phyloP scores from a whole-genome alignment of 2,329 filamentous ascomycete genomes.

The Fusarium sp. region DNA sequence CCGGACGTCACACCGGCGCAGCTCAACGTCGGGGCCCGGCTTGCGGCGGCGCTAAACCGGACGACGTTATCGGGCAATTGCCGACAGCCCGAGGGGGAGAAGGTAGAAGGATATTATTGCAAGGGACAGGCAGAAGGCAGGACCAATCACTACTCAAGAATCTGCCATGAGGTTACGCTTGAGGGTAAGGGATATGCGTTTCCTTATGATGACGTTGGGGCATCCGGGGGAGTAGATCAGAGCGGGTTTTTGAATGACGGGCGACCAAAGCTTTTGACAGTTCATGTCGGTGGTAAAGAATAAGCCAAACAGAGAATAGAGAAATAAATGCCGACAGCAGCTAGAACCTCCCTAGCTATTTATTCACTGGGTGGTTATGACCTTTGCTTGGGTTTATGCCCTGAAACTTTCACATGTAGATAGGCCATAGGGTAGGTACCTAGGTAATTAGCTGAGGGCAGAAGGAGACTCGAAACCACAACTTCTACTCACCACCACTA shows the following conservation, averaged over 20 bases:
- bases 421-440: background rate
- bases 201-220: slow-evolving; percentile 76
- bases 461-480: too few species aligned
- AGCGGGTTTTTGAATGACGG: slow-evolving; percentile 71
- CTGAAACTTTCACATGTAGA: too few species aligned
- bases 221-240: slow-evolving; percentile 67
- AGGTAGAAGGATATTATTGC: slow-evolving; percentile 64
- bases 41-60: slow-evolving; percentile 81
- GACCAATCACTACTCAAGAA: slow-evolving; percentile 76
- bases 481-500: too few species aligned
- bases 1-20: slow-evolving; percentile 58
- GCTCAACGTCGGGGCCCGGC: slow-evolving; percentile 76
- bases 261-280: slow-evolving; percentile 66
- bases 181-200: slow-evolving; percentile 76
- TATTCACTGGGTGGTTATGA: background rate
- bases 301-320: background rate
- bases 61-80: slow-evolving; percentile 70
- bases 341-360: too few species aligned
- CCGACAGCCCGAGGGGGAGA: slow-evolving; percentile 66
- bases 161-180: slow-evolving; percentile 71
- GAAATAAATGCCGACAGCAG: background rate
- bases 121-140: slow-evolving; percentile 50
- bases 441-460: too few species aligned
- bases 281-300: slow-evolving; percentile 63
- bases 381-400: background rate